Evolutionary conservation across 2,329 filamentous ascomycete species (phyloP).

Genomic region (Teratosphaeria destructans): DNA sequence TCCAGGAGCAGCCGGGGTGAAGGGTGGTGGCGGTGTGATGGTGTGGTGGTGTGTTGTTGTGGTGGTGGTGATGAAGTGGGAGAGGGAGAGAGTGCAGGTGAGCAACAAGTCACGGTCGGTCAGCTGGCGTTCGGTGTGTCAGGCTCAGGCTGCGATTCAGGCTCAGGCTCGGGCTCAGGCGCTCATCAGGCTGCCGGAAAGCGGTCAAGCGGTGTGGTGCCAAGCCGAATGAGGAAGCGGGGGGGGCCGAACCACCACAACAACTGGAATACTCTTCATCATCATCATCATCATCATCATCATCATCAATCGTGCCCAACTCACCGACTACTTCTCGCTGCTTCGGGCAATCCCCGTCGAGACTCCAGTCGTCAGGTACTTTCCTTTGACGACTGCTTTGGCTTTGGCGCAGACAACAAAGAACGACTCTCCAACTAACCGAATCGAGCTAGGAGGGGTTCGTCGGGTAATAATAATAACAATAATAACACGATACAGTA

Average conservation of each 20-base stretch:
- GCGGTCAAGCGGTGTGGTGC: not conserved
- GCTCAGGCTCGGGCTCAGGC: too few relatives aligned
- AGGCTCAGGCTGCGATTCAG: not conserved
- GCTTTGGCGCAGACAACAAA: not conserved
- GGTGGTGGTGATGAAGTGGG: not conserved
- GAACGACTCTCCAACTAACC: not conserved
- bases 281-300: too few relatives aligned
- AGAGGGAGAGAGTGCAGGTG: not conserved
- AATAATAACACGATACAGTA: too few relatives aligned
- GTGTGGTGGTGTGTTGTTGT: not conserved
- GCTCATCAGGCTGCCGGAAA: not conserved
- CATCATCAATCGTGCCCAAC: not conserved
- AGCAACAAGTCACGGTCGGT: not conserved
- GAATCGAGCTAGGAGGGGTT: not conserved
- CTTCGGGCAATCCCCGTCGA: not conserved
- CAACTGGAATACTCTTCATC: too few relatives aligned
- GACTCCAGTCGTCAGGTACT: not conserved
- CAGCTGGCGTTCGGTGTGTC: not conserved
- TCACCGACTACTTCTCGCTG: not conserved
- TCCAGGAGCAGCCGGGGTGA: not conserved
- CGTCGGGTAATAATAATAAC: too few relatives aligned
- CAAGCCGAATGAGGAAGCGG: conserved; percentile 3
- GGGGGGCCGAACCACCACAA: not conserved
- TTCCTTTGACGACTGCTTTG: not conserved
- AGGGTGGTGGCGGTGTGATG: not conserved